Evolutionary conservation across 2,329 filamentous ascomycete species (phyloP), one percentile per base, ranked within the genome.

Genomic region (Cercospora nicotianae): DNA sequence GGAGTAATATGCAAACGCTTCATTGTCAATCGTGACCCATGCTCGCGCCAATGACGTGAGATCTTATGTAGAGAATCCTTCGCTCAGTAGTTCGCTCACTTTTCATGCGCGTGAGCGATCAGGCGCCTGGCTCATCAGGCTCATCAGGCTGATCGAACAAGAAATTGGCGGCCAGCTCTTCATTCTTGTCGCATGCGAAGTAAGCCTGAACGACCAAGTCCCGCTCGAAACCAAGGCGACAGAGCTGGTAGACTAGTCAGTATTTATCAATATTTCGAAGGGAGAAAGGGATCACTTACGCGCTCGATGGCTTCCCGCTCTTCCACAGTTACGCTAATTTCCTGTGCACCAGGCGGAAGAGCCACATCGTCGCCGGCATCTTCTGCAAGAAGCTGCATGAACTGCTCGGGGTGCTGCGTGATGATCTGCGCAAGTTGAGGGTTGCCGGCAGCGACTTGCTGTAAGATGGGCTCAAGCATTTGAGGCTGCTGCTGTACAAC

Each of bases 161-260:
- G 81, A 97, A 98, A 82, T 99, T 99, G 72, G 95, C 95, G 0
- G 95, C 95, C 62, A 99, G 86, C 81, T 99, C 95, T 82, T 99
- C 95, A 80, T 99, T 98, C 87, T 98, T 99, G 82, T 99, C 95
- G 81, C 95, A 99, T 36, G 95, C 95, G 79, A 99, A 99, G 83
- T 98, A 99, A 28, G 95, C 95, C 82, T 99, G 94, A 73, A 98
- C 97, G 62, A 95, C 95, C 75, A 93, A 88, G 75, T 98, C 93
- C 68, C 94, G 90, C 75, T 94, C 89, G 79, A 99, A 99, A 39
- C 95, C 95, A 55, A 99, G 89, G 71, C 91, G 91, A 82, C 93
- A 97, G 77, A 99, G 85, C 92, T 96, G 72, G 31, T 48, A 28
- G 42, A 31, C n/a, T 18, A 31, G 60, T 62, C 60, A 62, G 39